Evolutionary conservation across 2,329 filamentous ascomycete species (phyloP).

Genomic region (Colletotrichum lindemuthianum): DNA sequence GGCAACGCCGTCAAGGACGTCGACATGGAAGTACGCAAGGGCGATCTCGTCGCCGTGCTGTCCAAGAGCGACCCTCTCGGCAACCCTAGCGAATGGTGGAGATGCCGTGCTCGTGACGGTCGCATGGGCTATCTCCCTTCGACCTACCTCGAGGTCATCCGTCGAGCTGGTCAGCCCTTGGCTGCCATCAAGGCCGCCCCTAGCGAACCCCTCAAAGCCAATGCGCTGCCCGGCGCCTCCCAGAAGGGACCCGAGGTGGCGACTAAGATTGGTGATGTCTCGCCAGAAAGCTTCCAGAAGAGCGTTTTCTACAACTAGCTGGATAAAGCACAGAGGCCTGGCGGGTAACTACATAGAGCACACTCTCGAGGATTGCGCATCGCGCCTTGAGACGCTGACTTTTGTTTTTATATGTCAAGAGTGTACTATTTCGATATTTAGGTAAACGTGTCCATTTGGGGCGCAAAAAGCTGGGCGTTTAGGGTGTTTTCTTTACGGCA

Average conservation of each 20-base stretch:
- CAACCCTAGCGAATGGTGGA: conserved; percentile 96
- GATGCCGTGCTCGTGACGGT: conserved; percentile 89
- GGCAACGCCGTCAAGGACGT: conserved; percentile 72
- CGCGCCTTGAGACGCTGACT: background rate
- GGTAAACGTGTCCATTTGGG: conserved; percentile 4
- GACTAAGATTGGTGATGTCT: conserved; percentile 63
- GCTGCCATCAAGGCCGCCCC: conserved; percentile 63
- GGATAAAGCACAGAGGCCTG: background rate
- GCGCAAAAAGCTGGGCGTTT: conserved; percentile 37
- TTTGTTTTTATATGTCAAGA: conserved; percentile 28
- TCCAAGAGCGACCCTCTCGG: conserved; percentile 93
- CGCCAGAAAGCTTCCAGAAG: conserved; percentile 66
- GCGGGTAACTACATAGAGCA: background rate
- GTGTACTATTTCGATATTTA: conserved; percentile 23
- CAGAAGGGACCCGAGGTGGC: conserved; percentile 43
- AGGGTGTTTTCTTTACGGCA: conserved; percentile 16
- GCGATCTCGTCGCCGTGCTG: conserved; percentile 93
- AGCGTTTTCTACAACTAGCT: conserved; percentile 66
- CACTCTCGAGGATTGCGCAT: background rate
- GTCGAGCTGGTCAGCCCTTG: conserved; percentile 60
- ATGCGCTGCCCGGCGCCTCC: conserved; percentile 59
- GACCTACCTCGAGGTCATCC: conserved; percentile 85
- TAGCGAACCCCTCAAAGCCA: conserved; percentile 58
- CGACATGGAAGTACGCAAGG: conserved; percentile 92
- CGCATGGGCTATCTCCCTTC: conserved; percentile 91